Evolutionary conservation across 805 yeast genomes (phyloP), one percentile per base, ranked within the genome.

Genomic region (Wickerhamomyces rabaulensis): DNA sequence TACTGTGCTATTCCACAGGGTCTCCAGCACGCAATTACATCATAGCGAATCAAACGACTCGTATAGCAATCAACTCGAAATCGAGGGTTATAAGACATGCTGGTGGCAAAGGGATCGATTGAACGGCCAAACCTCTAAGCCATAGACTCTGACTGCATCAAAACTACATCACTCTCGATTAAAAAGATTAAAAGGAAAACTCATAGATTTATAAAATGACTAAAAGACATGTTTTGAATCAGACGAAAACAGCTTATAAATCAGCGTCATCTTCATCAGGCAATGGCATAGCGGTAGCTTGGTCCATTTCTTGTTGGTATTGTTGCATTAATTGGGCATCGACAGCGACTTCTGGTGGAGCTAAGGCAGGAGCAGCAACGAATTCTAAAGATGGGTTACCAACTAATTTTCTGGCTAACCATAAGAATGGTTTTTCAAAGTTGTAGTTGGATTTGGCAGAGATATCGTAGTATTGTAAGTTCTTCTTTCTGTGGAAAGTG

Each of bases 231-330:
- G 27, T 9, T 25, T 25, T 25, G 27, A 25, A 25, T 25, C 27
- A 25, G 27, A 25, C 13, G 9, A 13, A 27, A 3, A 12, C 15
- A 33, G 20, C 17, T 33, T 89, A 94, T 76, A 94, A 87, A 75
- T 94, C 99, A 67, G 97, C 97, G 68, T 94, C 99, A 71, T 94
- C 99, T 79, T 94, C 99, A 77, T 94, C 99, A 60, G 99, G 99
- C 73, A 94, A 85, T 72, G 99, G 99, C 82, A 94, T 80, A 60
- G 97, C 96, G 62, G 98, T 89, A 65, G 99, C 99, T 76, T 87
- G 95, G 71, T 89, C 97, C 95, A 94, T 92, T 79, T 94, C 99
- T 69, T 90, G 95, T 81, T 94, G 97, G 80, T 94, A 94, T 78
- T 92, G 91, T 77, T 82, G 86, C 97, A 94, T 89, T 76, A 94